Conservation (phyloP, 2,329 filamentous ascomycete genomes). For the Cercospora sesami region DNA sequence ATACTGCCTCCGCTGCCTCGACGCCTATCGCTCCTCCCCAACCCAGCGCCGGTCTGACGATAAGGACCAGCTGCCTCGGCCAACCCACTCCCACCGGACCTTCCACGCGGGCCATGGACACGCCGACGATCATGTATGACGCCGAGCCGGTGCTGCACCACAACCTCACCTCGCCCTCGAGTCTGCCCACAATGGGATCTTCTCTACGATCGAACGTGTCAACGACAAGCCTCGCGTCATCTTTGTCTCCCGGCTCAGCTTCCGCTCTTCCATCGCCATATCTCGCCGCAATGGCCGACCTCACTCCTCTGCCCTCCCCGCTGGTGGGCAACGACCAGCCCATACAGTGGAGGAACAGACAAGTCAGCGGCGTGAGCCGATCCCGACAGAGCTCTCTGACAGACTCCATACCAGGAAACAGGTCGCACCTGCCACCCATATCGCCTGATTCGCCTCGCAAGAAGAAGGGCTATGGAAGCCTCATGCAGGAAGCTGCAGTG, state of each 20-base stretch:
- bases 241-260: slow-evolving; percentile 48
- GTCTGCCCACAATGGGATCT: slow-evolving; percentile 30
- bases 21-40: slow-evolving; percentile 19
- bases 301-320: slow-evolving; percentile 55
- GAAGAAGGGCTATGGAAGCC: slow-evolving; percentile 50
- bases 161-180: slow-evolving; percentile 43
- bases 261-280: slow-evolving; percentile 51
- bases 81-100: slow-evolving; percentile 13
- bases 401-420: slow-evolving; percentile 37
- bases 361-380: slow-evolving; percentile 34
- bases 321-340: slow-evolving; percentile 44
- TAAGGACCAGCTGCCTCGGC: slow-evolving; percentile 25
- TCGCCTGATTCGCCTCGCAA: slow-evolving; percentile 42
- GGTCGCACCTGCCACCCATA: slow-evolving; percentile 29
- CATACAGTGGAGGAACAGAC: slow-evolving; percentile 45
- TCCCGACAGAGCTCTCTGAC: slow-evolving; percentile 35
- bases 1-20: slow-evolving; percentile 18
- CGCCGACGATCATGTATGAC: slow-evolving; percentile 25
- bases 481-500: slow-evolving; percentile 44
- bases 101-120: slow-evolving; percentile 18
- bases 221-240: slow-evolving; percentile 46
- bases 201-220: slow-evolving; percentile 46
- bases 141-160: slow-evolving; percentile 29
- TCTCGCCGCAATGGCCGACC: slow-evolving; percentile 50
- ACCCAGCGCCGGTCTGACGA: slow-evolving; percentile 27